Conservation (phyloP, 2,329 filamentous ascomycete genomes). For the Scedosporium boydii region DNA sequence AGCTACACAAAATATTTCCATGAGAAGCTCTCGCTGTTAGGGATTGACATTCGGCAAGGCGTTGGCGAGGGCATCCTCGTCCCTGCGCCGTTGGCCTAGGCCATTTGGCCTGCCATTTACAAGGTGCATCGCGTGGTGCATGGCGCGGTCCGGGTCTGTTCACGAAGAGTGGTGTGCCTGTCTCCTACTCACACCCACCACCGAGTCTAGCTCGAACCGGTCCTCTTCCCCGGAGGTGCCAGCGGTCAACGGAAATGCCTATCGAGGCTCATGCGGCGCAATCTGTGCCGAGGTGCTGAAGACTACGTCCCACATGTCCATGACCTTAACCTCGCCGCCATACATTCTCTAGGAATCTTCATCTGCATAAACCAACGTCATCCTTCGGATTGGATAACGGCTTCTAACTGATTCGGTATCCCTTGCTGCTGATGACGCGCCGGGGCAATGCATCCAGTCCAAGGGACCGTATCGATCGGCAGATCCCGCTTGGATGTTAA, state of each 20-base stretch:
- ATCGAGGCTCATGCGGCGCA: neutral
- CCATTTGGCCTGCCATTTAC: neutral
- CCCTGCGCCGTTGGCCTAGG: neutral
- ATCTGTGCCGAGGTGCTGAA: neutral
- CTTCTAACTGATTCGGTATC: neutral
- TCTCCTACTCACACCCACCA: no score
- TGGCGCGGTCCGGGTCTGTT: neutral
- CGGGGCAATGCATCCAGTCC: neutral
- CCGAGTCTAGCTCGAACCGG: neutral
- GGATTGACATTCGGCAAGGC: neutral
- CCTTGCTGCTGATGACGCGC: neutral
- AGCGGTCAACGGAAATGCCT: neutral
- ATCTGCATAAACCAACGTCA: neutral
- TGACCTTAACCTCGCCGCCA: neutral
- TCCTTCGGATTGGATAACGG: neutral
- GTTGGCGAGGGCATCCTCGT: neutral
- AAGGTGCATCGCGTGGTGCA: neutral
- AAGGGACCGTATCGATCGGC: neutral
- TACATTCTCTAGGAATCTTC: neutral
- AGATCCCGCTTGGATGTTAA: no score
- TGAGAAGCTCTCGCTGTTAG: no score
- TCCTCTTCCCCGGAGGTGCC: neutral
- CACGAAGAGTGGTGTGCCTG: no score
- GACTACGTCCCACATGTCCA: neutral
- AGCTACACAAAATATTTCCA: neutral